Evolutionary conservation across 2,329 filamentous ascomycete genomes (phyloP).

Genomic region (Fusarium nisikadoi): DNA sequence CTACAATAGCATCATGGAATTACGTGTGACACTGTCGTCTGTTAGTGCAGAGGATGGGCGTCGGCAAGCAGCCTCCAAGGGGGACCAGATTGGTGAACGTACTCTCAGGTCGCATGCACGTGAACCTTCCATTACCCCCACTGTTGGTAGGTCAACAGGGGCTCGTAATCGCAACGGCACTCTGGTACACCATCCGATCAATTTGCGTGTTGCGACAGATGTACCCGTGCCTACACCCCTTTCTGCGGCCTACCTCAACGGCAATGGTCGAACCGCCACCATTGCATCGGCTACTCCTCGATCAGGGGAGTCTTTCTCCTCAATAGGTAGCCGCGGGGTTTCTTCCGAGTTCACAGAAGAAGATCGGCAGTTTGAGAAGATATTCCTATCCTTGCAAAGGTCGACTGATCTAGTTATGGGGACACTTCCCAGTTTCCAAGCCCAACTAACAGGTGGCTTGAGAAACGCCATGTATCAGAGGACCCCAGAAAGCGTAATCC

Average conservation of each 20-base stretch:
- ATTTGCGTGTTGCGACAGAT: constrained; percentile 67
- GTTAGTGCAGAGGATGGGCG: constrained; percentile 43
- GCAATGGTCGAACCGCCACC: constrained; percentile 60
- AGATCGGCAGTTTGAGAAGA: constrained; percentile 82
- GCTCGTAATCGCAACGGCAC: constrained; percentile 50
- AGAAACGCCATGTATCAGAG: constrained; percentile 71
- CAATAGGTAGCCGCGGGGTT: constrained; percentile 58
- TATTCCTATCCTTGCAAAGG: constrained; percentile 79
- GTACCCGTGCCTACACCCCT: constrained; percentile 51
- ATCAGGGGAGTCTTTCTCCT: constrained; percentile 82
- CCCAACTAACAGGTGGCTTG: constrained; percentile 72
- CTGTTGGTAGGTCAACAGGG: constrained; percentile 57
- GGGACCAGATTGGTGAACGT: constrained; percentile 50
- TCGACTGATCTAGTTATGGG: constrained; percentile 79
- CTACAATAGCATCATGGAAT: constrained; percentile 75
- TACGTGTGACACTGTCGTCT: constrained; percentile 64
- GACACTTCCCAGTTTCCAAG: constrained; percentile 75
- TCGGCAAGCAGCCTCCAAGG: constrained; percentile 21
- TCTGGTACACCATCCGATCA: constrained; percentile 61
- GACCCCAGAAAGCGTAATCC: constrained; percentile 67
- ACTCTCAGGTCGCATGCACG: constrained; percentile 63
- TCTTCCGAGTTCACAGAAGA: constrained; percentile 77
- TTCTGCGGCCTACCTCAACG: constrained; percentile 61
- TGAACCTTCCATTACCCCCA: constrained; percentile 65
- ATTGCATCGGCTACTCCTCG: constrained; percentile 76